These are phyloP conservation scores for Penicillium argentinense DNA, from an alignment of 495 filamentous ascomycete species.

Conservation along the genomic window DNA sequence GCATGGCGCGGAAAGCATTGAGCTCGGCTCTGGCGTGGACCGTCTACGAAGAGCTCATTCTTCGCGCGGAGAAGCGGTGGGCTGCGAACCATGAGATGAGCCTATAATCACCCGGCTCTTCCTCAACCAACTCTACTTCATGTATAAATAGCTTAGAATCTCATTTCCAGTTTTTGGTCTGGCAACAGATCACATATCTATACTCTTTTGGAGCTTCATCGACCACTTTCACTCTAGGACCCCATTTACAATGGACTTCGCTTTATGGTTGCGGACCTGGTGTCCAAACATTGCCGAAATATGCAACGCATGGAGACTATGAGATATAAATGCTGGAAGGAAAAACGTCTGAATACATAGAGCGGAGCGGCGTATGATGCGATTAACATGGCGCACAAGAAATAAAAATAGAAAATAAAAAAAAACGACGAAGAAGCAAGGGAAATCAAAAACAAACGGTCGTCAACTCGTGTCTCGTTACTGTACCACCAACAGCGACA, in stretches of 20 bases:
- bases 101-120: constrained; percentile 10
- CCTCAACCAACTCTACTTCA: constrained; percentile 1
- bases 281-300: not conserved
- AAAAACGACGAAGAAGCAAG: not conserved
- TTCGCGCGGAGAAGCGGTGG: constrained; percentile 68
- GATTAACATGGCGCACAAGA: constrained; percentile 7
- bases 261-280: too few relatives aligned
- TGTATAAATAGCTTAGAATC: constrained; percentile 22
- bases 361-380: constrained; percentile 11
- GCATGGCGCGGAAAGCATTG: constrained; percentile 88
- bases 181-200: too few relatives aligned
- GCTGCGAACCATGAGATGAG: constrained; percentile 30
- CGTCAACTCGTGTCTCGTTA: constrained; percentile 32
- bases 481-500: constrained; percentile 16
- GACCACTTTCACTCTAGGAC: too few relatives aligned
- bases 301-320: not conserved
- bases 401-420: constrained; percentile 2
- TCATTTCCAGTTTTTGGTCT: constrained; percentile 6
- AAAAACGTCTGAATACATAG: constrained; percentile 15
- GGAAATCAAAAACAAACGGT: constrained; percentile 14
- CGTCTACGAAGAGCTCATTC: constrained; percentile 89
- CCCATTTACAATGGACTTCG: too few relatives aligned
- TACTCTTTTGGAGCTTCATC: too few relatives aligned
- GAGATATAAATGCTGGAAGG: not conserved
- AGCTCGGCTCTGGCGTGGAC: constrained; percentile 95